Conservation (phyloP, 208 protist species). For the Leishmania martiniquensis region DNA sequence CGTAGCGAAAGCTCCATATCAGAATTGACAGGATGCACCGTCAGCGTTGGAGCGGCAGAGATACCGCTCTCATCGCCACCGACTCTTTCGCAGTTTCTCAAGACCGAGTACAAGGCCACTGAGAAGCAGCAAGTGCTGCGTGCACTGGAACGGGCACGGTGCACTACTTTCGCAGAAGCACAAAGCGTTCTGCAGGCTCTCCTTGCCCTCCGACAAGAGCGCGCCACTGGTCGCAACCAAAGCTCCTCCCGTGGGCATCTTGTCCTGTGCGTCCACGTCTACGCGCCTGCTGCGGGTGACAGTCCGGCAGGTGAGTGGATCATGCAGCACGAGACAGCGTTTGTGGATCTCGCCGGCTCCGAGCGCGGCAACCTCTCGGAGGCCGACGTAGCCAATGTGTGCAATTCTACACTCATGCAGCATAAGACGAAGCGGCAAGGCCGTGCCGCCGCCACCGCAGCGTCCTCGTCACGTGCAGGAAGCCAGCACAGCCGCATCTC, state of each 20-base stretch:
- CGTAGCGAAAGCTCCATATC: background rate
- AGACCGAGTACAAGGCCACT: conserved; percentile 54
- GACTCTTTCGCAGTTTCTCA: conserved; percentile 1
- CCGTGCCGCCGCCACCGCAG: background rate
- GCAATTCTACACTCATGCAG: background rate
- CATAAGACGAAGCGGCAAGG: background rate
- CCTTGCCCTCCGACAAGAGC: conserved; percentile 41
- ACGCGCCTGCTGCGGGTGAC: background rate
- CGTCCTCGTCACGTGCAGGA: conserved; percentile 16
- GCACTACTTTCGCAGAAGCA: conserved; percentile 31
- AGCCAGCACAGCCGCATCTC: conserved; percentile 27
- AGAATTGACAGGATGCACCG: background rate
- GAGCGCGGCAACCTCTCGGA: conserved; percentile 45
- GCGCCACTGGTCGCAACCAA: conserved; percentile 53
- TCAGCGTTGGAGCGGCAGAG: background rate
- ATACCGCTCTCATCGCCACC: background rate
- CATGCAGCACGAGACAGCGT: conserved; percentile 43
- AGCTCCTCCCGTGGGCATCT: conserved; percentile 57
- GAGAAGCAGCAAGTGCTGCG: conserved; percentile 58
- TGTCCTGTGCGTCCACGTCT: conserved; percentile 41
- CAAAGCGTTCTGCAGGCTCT: conserved; percentile 38
- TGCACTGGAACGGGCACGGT: conserved; percentile 37
- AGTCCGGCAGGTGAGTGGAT: conserved; percentile 2
- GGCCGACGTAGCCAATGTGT: background rate
- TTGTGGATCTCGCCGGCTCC: conserved; percentile 75